Evolutionary conservation across 2,329 filamentous ascomycete species (phyloP), one percentile per base, ranked within the genome.

Genomic region (Thelonectria rubi): DNA sequence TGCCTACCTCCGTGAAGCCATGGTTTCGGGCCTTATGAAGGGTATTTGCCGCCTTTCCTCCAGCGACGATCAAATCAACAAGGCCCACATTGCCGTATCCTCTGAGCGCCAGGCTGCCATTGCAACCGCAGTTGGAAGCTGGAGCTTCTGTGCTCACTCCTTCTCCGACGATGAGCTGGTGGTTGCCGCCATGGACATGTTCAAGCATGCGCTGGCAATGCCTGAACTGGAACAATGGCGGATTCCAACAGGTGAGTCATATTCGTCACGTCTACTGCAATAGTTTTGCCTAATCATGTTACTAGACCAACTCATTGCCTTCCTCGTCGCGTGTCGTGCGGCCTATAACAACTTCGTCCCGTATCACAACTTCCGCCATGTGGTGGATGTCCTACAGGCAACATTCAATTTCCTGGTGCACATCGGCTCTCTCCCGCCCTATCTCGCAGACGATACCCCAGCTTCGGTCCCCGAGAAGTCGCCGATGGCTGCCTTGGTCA

Each of bases 331-430:
- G 55, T 95, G 93, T 73, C 90, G 94, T 64, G 89, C 91, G 49
- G 92, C 95, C n/a, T 99, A 99, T 80, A 98, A 98, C 76, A 91
- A 88, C 60, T 97, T 97, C 76, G 93, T 97, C 37, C 91, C 94
- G 20, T 99, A 98, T 74, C 95, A 99, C 81, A 99, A 99, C 78
- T 99, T 98, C 76, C 91, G 94, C 56, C 95, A 99, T 77, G 95
- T 97, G 20, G 90, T 97, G 64, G 95, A 99, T 77, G 95, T 99
- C 26, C 83, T 98, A 55, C 94, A 98, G 76, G 96, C 94, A 1
- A 88, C 93, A 3, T 98, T 97, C 76, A 89, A 91, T 79, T 97
- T 97, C 74, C 86, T 98, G 6, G 83, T 97, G 57, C 87, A 88
- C 65, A 89, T 97, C 53, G 91, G 92, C 58, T 87, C 88, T 34